Conservation (phyloP, 768 basidiomycete species). For the Pleurotus cornucopiae region DNA sequence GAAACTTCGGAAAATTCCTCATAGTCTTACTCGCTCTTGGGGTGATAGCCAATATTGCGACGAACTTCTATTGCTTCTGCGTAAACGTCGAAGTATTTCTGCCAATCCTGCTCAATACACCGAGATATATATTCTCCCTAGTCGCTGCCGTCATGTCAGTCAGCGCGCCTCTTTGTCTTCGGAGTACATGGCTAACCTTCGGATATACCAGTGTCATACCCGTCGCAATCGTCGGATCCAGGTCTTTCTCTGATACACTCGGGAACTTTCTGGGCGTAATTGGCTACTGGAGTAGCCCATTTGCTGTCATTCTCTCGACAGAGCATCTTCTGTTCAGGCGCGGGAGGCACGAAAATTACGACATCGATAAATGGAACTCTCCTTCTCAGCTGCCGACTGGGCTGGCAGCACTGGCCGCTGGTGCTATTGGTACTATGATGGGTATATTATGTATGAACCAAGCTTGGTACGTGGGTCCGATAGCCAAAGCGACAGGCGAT, state of each 20-base stretch:
- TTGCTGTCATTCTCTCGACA: slow-evolving; percentile 51
- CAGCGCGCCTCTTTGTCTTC: not conserved
- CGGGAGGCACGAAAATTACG: slow-evolving; percentile 43
- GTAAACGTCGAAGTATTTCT: slow-evolving; percentile 8
- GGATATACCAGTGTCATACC: slow-evolving; percentile 49
- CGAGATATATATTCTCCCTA: slow-evolving; percentile 65
- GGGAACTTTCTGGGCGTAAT: slow-evolving; percentile 54
- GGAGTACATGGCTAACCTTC: not conserved
- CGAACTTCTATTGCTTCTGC: slow-evolving; percentile 9
- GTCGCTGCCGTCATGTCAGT: slow-evolving; percentile 64
- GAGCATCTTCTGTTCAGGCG: slow-evolving; percentile 68
- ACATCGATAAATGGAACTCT: slow-evolving; percentile 51
- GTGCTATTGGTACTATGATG: slow-evolving; percentile 46
- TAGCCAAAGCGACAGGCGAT: slow-evolving; percentile 61
- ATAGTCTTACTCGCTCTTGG: slow-evolving; percentile 69
- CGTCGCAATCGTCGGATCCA: slow-evolving; percentile 62
- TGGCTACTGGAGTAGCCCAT: slow-evolving; percentile 59
- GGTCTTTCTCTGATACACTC: slow-evolving; percentile 59
- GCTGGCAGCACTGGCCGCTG: slow-evolving; percentile 52
- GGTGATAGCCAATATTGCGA: slow-evolving; percentile 26
- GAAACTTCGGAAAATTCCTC: slow-evolving; percentile 70
- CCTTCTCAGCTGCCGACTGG: slow-evolving; percentile 55
- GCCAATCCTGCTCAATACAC: slow-evolving; percentile 41
- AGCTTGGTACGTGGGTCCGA: slow-evolving; percentile 66
- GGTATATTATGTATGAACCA: slow-evolving; percentile 69